Conservation (phyloP, 225 moss, liverwort and hornwort species). For the Pseudoscleropodium purum region DNA sequence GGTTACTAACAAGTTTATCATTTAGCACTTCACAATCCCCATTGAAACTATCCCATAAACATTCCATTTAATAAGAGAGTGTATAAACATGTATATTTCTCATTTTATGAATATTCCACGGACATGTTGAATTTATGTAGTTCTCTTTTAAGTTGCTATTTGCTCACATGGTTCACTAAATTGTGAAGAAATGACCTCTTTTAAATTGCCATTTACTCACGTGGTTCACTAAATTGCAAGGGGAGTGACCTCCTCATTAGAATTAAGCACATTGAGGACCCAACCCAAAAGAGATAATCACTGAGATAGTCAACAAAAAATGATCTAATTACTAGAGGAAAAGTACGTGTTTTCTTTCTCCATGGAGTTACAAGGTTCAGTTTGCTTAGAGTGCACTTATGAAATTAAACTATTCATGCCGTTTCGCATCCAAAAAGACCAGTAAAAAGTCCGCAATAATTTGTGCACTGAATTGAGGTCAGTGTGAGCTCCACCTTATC, state of each 20-base stretch:
- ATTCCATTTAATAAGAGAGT: too few relatives aligned
- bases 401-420: neutral
- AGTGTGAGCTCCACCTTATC: neutral
- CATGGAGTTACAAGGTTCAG: fast-evolving
- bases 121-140: neutral
- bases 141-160: neutral
- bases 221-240: too few relatives aligned
- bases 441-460: too few relatives aligned
- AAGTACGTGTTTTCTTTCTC: neutral
- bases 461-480: neutral
- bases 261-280: fast-evolving
- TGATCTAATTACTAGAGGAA: too few relatives aligned
- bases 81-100: too few relatives aligned
- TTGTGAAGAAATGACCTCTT: too few relatives aligned
- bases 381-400: neutral
- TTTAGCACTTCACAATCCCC: too few relatives aligned
- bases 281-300: neutral
- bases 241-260: fast-evolving
- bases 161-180: fast-evolving
- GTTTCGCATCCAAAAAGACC: neutral
- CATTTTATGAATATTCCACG: neutral
- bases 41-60: too few relatives aligned
- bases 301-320: neutral
- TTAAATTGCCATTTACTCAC: too few relatives aligned
- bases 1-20: too few relatives aligned